These are phyloP conservation scores for Globisporangium viniferum DNA, from an alignment of 352 stramenopile species.

Conservation along the genomic window DNA sequence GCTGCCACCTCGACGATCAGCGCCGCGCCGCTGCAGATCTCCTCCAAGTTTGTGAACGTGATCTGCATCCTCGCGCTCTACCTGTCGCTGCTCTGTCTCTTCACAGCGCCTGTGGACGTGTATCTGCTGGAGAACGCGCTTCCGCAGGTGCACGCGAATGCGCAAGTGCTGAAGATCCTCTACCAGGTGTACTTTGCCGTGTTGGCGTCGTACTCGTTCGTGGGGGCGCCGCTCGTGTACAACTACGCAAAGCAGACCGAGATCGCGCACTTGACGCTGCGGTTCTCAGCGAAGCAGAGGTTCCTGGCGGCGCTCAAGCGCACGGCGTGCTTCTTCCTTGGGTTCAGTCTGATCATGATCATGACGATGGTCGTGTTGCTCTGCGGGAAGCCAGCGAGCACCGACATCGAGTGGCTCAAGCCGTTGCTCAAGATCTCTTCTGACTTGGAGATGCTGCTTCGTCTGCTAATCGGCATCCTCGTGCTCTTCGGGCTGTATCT, in stretches of 20 bases:
- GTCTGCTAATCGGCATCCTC: constrained; percentile 71
- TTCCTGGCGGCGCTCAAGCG: constrained; percentile 65
- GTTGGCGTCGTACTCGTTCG: constrained; percentile 62
- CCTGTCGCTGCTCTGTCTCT: constrained; percentile 67
- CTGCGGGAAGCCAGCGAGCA: constrained; percentile 70
- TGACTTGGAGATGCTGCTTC: constrained; percentile 69
- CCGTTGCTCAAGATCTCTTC: constrained; percentile 74
- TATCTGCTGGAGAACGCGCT: constrained; percentile 73
- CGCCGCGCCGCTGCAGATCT: constrained; percentile 53
- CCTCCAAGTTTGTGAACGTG: constrained; percentile 64
- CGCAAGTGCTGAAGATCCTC: constrained; percentile 45
- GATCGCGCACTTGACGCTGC: constrained; percentile 77
- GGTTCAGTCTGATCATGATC: constrained; percentile 56
- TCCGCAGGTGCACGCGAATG: constrained; percentile 54
- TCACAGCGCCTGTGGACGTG: constrained; percentile 77
- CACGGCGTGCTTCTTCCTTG: constrained; percentile 72
- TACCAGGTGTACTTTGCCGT: constrained; percentile 74
- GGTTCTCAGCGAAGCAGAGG: constrained; percentile 48
- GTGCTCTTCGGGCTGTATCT: constrained; percentile 71
- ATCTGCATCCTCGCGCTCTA: constrained; percentile 74
- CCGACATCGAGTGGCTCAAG: constrained; percentile 80
- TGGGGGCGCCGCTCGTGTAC: constrained; percentile 71
- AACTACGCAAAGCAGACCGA: constrained; percentile 84
- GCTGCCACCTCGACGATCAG: constrained; percentile 53
- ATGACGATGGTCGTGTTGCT: constrained; percentile 71